Conservation (phyloP, 208 protist genomes). For the Leishmania gerbilli region DNA sequence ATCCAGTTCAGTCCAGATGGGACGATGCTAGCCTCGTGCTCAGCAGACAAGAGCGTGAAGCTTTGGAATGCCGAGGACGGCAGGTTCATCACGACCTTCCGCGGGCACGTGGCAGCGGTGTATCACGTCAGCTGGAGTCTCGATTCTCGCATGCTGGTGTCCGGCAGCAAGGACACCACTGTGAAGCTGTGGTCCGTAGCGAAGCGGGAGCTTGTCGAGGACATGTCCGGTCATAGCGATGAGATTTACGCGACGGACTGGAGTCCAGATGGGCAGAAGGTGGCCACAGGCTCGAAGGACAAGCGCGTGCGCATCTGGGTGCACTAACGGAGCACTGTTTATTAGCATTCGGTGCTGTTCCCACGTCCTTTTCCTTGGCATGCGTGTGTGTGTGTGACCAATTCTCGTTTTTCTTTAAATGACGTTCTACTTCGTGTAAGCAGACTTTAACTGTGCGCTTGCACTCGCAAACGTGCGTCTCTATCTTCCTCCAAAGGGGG, state of each 20-base stretch:
- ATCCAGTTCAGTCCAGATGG: constrained; percentile 98
- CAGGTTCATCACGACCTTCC: constrained; percentile 94
- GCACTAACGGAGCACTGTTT: constrained; percentile 42
- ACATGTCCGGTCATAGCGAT: constrained; percentile 98
- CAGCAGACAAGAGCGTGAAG: constrained; percentile 98
- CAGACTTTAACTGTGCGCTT: neutral
- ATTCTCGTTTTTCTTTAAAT: constrained; percentile 5
- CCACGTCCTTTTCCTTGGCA: constrained; percentile 3
- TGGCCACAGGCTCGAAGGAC: constrained; percentile 97
- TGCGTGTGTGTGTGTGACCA: neutral
- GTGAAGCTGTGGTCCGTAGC: constrained; percentile 96
- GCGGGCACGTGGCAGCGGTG: constrained; percentile 96
- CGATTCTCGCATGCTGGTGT: constrained; percentile 95
- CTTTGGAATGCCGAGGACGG: constrained; percentile 94
- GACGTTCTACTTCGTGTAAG: neutral
- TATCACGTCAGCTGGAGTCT: constrained; percentile 98
- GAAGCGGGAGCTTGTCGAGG: constrained; percentile 91
- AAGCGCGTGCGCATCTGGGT: constrained; percentile 92
- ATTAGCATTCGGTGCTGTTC: neutral
- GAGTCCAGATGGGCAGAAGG: constrained; percentile 96
- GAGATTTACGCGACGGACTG: constrained; percentile 98
- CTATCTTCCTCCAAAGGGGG: neutral
- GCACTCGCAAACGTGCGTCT: neutral
- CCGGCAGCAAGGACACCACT: constrained; percentile 96
- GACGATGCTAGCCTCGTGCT: constrained; percentile 95